Evolutionary conservation across 768 basidiomycete species (phyloP).

Genomic region (Kwoniella shandongensis): DNA sequence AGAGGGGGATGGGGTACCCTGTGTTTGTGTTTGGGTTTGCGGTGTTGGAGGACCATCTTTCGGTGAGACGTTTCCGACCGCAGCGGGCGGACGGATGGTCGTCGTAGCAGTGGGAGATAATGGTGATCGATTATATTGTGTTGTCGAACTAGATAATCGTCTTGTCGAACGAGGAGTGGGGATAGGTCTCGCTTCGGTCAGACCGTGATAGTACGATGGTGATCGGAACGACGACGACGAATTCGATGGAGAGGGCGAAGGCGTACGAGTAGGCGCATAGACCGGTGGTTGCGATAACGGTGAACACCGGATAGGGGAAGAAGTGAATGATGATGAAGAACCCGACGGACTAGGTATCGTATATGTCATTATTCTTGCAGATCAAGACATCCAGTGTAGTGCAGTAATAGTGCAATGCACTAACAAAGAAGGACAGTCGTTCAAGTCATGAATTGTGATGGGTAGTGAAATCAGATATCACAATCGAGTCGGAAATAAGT

Average conservation of each 20-base stretch:
- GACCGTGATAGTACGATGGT: neutral
- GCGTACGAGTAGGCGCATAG: conserved; percentile 7
- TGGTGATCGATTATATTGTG: neutral
- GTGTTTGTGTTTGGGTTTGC: too few relatives aligned
- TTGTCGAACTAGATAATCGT: neutral
- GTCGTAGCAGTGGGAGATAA: neutral
- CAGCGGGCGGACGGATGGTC: too few relatives aligned
- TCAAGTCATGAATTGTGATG: too few relatives aligned
- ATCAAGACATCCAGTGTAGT: too few relatives aligned
- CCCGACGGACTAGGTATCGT: neutral
- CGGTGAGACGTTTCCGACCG: too few relatives aligned
- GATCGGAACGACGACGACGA: neutral
- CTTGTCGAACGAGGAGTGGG: neutral
- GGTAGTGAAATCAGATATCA: too few relatives aligned
- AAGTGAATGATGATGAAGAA: conserved; percentile 2
- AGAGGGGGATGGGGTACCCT: conserved; percentile 20
- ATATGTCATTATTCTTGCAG: too few relatives aligned
- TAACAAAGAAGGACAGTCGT: too few relatives aligned
- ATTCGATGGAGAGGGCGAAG: conserved; percentile 14
- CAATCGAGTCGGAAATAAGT: too few relatives aligned
- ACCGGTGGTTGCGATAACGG: conserved; percentile 21
- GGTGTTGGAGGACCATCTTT: too few relatives aligned
- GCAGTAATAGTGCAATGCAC: too few relatives aligned
- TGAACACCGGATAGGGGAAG: conserved; percentile 18
- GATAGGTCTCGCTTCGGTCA: neutral